phyloP scores from a whole-genome alignment of 2,329 filamentous ascomycete species.

The Clarireedia paspali region DNA sequence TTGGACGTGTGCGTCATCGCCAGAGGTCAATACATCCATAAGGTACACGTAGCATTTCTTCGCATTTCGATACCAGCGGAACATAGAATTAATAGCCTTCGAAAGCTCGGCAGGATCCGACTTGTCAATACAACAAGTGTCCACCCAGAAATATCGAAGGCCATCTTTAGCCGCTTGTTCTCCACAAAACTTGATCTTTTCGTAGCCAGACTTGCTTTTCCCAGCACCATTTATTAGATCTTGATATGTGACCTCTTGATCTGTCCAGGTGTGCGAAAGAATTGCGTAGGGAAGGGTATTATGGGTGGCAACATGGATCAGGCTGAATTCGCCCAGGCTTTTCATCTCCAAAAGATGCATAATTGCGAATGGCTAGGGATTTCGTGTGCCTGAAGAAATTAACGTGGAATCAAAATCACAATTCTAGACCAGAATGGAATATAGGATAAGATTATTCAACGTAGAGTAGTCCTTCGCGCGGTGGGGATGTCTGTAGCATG shows the following conservation, averaged over 20 bases:
- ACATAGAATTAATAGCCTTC: background rate
- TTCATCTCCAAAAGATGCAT: no score
- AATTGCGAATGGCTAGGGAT: no score
- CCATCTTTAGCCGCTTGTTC: slow-evolving; percentile 11
- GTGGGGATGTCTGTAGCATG: no score
- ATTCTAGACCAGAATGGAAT: no score
- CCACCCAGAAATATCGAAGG: slow-evolving; percentile 9
- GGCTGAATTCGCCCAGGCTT: no score
- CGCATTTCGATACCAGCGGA: slow-evolving; percentile 15
- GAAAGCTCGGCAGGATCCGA: slow-evolving; percentile 10
- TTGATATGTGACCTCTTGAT: slow-evolving; percentile 3
- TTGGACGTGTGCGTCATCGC: slow-evolving; percentile 11
- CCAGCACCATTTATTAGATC: slow-evolving; percentile 6
- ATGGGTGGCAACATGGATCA: no score
- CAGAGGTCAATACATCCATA: slow-evolving; percentile 9
- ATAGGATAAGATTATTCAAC: no score
- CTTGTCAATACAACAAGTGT: slow-evolving; percentile 20
- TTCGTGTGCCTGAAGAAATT: no score
- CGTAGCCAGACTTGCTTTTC: slow-evolving; percentile 7
- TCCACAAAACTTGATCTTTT: no score
- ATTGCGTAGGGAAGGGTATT: background rate
- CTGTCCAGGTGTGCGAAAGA: background rate
- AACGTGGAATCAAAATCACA: no score
- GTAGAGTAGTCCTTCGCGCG: no score
- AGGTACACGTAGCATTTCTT: slow-evolving; percentile 15